Evolutionary conservation across 2,329 filamentous ascomycete species (phyloP), one percentile per base, ranked within the genome.

Genomic region (Juglanconis oblonga): DNA sequence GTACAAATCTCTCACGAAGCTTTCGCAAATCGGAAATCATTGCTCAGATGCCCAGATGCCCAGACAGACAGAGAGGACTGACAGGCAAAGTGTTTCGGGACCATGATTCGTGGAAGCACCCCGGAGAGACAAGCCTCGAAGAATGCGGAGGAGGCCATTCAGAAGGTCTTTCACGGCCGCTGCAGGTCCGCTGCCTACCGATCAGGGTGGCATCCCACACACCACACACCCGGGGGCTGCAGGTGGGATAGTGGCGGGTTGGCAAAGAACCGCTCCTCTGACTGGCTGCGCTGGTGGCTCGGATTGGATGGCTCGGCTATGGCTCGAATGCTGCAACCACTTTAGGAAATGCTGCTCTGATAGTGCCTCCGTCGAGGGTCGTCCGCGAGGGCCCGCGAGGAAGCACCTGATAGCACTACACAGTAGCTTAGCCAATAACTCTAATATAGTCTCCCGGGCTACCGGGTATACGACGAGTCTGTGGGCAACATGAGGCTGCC

Each of bases 281-380:
- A 62, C 60, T 62, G 60, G 60, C 57, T 42, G 10, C 38, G 38
- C 38, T 42, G 38, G 38, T 4, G 11, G 7, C 11, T 53, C 35
- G 54, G 47, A 49, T 50, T 44, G 40, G 32, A 29, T 49, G 32
- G 33, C 31, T 38, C 49, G 40, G 7, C 13, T 50, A 52, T 56
- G 57, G 35, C 31, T 48, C 29, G 17, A 48, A 36, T 36, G 38
- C 44, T 60, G 60, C 60, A 62, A 59, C 60, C 60, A 59, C 56
- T 55, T 56, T 47, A 31, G 47, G 42, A 44, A 32, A 24, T 24
- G 1, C 17, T 24, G 17, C 17, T 24, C 17, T 24, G 17, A 24
- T 24, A 24, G 17, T 24, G 17, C 17, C 17, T 24, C 17, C 17
- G 17, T 24, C 17, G 17, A 24, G 17, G 17, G 17, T 24, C 17